These are phyloP conservation scores for Yarrowia sp. DNA, from an alignment of 805 yeast genomes.

Conservation along the genomic window DNA sequence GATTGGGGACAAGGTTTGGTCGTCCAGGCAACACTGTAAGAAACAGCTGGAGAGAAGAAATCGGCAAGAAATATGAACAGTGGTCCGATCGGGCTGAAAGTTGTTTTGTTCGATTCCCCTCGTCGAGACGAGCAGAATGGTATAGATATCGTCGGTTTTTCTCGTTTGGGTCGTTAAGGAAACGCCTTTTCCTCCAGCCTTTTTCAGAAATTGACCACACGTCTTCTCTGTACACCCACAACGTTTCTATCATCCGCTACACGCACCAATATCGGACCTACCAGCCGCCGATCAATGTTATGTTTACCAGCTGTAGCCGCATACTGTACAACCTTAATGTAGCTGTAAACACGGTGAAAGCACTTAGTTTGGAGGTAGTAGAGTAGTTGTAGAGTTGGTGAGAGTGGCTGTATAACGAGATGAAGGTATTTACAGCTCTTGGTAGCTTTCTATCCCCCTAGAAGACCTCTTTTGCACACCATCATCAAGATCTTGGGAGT, in stretches of 20 bases:
- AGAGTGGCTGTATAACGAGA: background rate
- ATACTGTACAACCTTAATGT: slow-evolving; percentile 23
- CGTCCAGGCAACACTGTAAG: slow-evolving; percentile 15
- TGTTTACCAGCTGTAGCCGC: slow-evolving; percentile 36
- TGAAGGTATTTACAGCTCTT: too few species aligned
- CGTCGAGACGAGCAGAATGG: background rate
- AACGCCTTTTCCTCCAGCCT: too few species aligned
- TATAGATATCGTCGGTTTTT: too few species aligned
- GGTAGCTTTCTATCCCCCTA: too few species aligned
- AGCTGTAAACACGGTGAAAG: background rate
- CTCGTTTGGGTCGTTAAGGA: too few species aligned
- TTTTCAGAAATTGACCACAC: background rate
- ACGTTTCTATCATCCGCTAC: background rate
- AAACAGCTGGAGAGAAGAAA: too few species aligned
- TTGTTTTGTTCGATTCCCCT: background rate
- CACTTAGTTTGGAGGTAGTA: background rate
- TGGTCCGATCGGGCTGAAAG: background rate
- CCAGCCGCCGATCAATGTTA: slow-evolving; percentile 14
- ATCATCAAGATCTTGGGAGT: background rate
- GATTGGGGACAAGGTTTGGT: slow-evolving; percentile 28
- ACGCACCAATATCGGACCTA: background rate
- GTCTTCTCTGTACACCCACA: slow-evolving; percentile 1
- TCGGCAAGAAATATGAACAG: background rate
- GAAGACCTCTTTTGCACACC: too few species aligned
- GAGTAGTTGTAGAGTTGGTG: background rate